Conservation (phyloP, 371 early-diverging fungal species). For the Umbelopsis sp. region DNA sequence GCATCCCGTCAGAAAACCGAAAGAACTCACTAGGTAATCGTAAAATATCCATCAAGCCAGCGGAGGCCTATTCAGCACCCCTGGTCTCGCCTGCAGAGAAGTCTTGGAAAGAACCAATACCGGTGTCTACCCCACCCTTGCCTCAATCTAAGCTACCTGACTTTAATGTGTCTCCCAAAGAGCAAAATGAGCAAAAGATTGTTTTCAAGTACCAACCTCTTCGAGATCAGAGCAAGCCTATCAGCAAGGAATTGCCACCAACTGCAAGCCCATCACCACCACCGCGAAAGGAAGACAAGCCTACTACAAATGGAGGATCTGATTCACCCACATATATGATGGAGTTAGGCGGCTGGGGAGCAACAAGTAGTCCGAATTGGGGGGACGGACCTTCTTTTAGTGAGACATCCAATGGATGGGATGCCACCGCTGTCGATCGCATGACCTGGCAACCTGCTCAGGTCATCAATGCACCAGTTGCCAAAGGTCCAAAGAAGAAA, state of each 20-base stretch:
- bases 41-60: background rate
- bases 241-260: background rate
- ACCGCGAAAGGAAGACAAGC: background rate
- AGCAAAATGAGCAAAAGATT: background rate
- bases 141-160: background rate
- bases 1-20: background rate
- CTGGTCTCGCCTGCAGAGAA: background rate
- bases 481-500: slow-evolving; percentile 6
- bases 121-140: background rate
- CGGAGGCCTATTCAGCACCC: too few species aligned
- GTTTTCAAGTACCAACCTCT: slow-evolving; percentile 7
- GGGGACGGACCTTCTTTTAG: background rate
- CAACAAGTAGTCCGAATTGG: slow-evolving; percentile 15
- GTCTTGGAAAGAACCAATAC: background rate
- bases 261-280: background rate
- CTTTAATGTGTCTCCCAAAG: background rate
- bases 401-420: background rate
- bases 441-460: slow-evolving; percentile 15
- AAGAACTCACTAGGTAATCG: background rate
- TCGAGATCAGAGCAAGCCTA: background rate
- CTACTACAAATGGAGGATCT: background rate
- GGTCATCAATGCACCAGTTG: background rate
- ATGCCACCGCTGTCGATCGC: slow-evolving; percentile 1
- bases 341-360: slow-evolving; percentile 39
- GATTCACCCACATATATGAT: background rate